Evolutionary conservation across 164 flowering plant genomes (phyloP).

Genomic region (Sedum album): DNA sequence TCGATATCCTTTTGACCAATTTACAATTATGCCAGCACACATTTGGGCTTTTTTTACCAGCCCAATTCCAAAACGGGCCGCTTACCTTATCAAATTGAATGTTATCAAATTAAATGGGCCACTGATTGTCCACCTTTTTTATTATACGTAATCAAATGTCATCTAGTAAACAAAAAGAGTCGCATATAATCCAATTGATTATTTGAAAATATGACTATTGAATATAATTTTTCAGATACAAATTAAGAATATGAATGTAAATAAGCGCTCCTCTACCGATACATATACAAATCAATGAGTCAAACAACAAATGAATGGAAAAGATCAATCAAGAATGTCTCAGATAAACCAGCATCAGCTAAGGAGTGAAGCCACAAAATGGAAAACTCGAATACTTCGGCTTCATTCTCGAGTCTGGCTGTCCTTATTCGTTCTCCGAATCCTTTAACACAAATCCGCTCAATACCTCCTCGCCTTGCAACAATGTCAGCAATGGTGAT

Average conservation of each 20-base stretch:
- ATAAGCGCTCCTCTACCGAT: too few relatives aligned
- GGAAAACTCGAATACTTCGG: background rate
- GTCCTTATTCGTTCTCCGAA: background rate
- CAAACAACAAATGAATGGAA: background rate
- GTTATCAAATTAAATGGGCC: background rate
- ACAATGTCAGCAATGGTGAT: background rate
- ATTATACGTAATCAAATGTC: too few relatives aligned
- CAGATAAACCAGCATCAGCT: background rate
- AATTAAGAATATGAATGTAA: too few relatives aligned
- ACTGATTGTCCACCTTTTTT: too few relatives aligned
- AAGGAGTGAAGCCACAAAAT: background rate
- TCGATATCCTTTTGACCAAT: background rate
- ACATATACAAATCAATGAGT: background rate
- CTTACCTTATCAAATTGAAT: background rate
- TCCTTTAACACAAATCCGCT: background rate
- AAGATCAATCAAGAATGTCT: conserved; percentile 2
- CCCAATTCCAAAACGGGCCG: background rate
- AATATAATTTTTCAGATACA: too few relatives aligned
- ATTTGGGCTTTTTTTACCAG: too few relatives aligned
- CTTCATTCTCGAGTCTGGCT: background rate
- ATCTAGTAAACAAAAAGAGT: too few relatives aligned
- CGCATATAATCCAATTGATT: too few relatives aligned
- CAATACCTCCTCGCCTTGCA: background rate
- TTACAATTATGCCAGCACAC: background rate
- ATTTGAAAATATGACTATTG: too few relatives aligned